Base-by-base conservation (phyloP, 352 stramenopile genomes). In the Pythium pyrilobum region DNA sequence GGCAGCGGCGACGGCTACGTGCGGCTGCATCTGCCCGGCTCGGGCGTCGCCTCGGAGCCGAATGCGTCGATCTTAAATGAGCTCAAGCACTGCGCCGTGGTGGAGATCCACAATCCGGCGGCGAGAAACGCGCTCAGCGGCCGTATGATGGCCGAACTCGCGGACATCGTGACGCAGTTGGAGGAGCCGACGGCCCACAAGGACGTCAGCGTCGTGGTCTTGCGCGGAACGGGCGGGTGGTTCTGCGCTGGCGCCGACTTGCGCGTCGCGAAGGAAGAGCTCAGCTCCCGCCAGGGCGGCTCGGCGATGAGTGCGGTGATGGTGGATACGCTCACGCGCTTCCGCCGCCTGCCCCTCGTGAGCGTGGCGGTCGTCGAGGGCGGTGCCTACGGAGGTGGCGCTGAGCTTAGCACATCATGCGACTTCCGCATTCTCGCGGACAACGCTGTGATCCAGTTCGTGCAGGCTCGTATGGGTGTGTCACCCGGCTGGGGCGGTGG, bases 131-230 rank as follows among this genome's bases (percentile, higher is more conserved):
- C 85, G 12, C 62, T 96, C 29, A 92, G 75, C 45, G 87, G 85
- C 31, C 87, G 79, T 21, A 96, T 96, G 85, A 96, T 96, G 85
- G 80, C 81, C 7, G 66, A 96, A 50, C 71, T 96, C 29, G 69
- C 71, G 1, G 80, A 94, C 42, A 64, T 83, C 20, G 75, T 95
- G 25, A 49, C 67, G 11, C 10, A 67, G n/a, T 59, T 94, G 18
- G 82, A 92, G 49, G 53, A 79, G 31, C 62, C 71, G 1, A 38
- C 69, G 16, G 72, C 87, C 32, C 67, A 86, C 37, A 37, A 56
- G 9, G 50, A 74, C 20, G 70, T 96, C n/a, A 88, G 74, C 36
- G 66, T 72, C 0, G 69, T 94, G 3, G 52, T 94, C 36, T 28
- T 90, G 18, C 59, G 66, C 31, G 78, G 81, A 3, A 73, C 61